Percentiles rank a stretch among this genome's conserved stretches.
Conservation (phyloP, 2,329 filamentous ascomycete genomes). For the Coccinonectria pachysandricola region DNA sequence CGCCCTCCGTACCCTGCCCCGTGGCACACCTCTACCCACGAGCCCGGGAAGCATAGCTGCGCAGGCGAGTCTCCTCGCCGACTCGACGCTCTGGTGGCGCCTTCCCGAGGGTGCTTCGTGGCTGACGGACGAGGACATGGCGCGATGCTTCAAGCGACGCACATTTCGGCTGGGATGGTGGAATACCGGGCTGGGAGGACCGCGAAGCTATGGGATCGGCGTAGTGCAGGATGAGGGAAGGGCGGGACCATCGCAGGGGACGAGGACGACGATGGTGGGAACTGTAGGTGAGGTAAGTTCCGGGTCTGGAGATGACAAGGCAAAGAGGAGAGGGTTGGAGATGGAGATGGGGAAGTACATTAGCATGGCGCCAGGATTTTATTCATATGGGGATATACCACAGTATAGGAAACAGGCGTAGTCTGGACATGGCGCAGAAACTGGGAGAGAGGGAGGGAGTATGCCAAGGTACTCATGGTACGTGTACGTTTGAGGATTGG, state of each 20-base stretch:
- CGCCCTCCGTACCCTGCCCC: slow-evolving; percentile 13
- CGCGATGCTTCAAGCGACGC: slow-evolving; percentile 15
- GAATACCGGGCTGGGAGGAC: slow-evolving; percentile 9
- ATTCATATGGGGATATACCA: slow-evolving; percentile 16
- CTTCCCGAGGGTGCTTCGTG: slow-evolving; percentile 18
- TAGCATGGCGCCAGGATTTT: slow-evolving; percentile 17
- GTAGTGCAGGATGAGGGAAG: slow-evolving; percentile 20
- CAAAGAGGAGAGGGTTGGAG: slow-evolving; percentile 5
- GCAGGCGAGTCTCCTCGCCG: slow-evolving; percentile 19
- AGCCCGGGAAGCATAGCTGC: slow-evolving; percentile 20
- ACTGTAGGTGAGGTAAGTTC: slow-evolving; percentile 3
- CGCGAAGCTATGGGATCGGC: slow-evolving; percentile 15
- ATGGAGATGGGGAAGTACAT: slow-evolving; percentile 12
- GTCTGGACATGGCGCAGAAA: too few relatives aligned
- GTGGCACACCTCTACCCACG: slow-evolving; percentile 13
- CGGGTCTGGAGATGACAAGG: slow-evolving; percentile 5
- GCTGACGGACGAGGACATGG: slow-evolving; percentile 18
- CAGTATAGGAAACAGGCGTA: slow-evolving; percentile 13
- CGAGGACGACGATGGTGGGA: slow-evolving; percentile 1
- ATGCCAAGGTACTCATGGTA: neutral
- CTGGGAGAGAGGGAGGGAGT: neutral
- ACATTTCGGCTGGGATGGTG: slow-evolving; percentile 17
- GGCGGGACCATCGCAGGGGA: slow-evolving; percentile 1
- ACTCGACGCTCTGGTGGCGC: slow-evolving; percentile 19
- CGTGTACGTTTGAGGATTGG: neutral